Evolutionary conservation across 805 yeast genomes (phyloP).

Genomic region (Suhomyces xylopsoci): DNA sequence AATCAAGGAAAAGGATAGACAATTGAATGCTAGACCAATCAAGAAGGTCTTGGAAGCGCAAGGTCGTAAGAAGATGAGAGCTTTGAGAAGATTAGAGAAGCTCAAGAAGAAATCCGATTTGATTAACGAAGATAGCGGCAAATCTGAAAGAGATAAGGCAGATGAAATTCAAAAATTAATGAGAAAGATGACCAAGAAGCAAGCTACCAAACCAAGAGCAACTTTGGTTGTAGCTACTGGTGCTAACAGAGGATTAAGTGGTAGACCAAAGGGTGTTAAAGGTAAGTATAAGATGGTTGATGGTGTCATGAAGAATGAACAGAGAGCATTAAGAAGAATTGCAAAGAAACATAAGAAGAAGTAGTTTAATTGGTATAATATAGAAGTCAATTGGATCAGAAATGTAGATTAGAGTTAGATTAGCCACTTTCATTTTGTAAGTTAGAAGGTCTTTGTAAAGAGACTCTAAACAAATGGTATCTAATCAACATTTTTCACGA

Average conservation of each 20-base stretch:
- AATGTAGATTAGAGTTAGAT: background rate
- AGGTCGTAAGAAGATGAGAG: constrained; percentile 94
- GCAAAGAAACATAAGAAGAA: constrained; percentile 78
- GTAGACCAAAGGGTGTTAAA: constrained; percentile 95
- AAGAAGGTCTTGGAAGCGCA: constrained; percentile 98
- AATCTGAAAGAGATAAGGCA: constrained; percentile 91
- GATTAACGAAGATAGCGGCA: constrained; percentile 81
- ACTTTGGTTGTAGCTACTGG: constrained; percentile 89
- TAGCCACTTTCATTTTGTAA: too few species aligned
- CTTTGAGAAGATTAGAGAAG: constrained; percentile 80
- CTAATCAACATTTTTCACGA: background rate
- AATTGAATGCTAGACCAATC: constrained; percentile 94
- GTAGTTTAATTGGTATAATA: background rate
- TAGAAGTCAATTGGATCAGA: background rate
- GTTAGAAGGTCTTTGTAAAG: too few species aligned
- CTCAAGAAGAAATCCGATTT: constrained; percentile 89
- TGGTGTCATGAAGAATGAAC: constrained; percentile 96
- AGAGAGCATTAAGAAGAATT: constrained; percentile 86
- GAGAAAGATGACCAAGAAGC: constrained; percentile 73
- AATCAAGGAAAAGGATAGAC: constrained; percentile 40
- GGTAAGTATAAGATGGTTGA: constrained; percentile 99
- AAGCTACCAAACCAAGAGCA: constrained; percentile 72
- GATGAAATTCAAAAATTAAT: constrained; percentile 86
- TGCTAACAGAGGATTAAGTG: constrained; percentile 76
- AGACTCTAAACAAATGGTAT: background rate